A percentile compares a stretch with the other conserved stretches of the same genome.
These are phyloP conservation scores for Fusarium albidum DNA, from an alignment of 2,329 filamentous ascomycete species.

Conservation along the genomic window DNA sequence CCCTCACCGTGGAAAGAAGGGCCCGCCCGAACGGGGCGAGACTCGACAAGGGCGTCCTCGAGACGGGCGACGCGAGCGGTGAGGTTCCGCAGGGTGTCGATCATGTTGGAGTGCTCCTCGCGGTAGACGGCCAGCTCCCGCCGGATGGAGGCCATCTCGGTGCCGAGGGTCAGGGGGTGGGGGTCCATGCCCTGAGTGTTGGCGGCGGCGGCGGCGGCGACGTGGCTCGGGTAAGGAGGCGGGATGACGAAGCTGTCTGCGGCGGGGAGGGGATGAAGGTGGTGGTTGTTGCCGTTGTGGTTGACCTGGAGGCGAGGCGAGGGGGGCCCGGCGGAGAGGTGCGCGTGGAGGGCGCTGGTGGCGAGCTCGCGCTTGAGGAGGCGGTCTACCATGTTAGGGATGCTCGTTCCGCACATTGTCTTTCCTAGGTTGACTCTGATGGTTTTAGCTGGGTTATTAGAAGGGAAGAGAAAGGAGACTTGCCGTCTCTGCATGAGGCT, in stretches of 20 bases:
- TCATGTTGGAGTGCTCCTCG: neutral
- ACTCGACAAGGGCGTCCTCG: neutral
- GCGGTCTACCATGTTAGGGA: slow-evolving; percentile 28
- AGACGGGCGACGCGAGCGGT: neutral
- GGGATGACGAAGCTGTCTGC: neutral
- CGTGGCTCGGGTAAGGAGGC: neutral
- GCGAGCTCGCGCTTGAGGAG: slow-evolving; percentile 29
- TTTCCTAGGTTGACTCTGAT: slow-evolving; percentile 20
- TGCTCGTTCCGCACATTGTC: slow-evolving; percentile 16
- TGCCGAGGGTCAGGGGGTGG: neutral
- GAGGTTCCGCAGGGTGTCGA: neutral
- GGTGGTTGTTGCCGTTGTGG: no score
- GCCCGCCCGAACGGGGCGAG: neutral
- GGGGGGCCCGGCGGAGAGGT: neutral
- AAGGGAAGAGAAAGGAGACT: neutral
- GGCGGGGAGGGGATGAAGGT: neutral
- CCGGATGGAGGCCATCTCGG: neutral
- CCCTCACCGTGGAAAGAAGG: neutral
- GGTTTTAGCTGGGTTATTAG: neutral
- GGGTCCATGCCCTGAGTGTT: neutral
- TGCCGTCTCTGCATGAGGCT: slow-evolving; percentile 28
- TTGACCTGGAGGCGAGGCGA: neutral
- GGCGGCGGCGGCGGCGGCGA: no score
- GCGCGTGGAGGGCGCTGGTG: slow-evolving; percentile 1
- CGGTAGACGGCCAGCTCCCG: neutral